Conservation (phyloP, 495 filamentous ascomycete genomes). For the Usnea hakonensis region DNA sequence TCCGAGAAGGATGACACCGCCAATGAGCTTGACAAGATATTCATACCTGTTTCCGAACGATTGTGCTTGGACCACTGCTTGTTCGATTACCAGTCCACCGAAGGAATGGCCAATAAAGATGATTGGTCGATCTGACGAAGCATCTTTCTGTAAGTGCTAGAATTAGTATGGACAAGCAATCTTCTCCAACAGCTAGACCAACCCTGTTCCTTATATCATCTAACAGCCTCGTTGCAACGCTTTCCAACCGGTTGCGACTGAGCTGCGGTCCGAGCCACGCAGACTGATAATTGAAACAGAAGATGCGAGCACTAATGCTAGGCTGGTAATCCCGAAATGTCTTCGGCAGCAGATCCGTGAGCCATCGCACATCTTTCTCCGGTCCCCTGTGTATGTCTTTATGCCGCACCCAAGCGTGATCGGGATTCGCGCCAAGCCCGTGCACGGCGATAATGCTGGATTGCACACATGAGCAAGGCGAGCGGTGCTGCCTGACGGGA, state of each 20-base stretch:
- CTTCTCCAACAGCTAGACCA: neutral
- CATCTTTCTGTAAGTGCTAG: neutral
- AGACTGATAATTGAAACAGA: neutral
- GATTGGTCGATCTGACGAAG: neutral
- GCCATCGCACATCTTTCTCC: neutral
- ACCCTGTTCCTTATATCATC: neutral
- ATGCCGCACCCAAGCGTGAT: conserved; percentile 1
- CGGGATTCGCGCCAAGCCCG: neutral
- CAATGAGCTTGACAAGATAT: neutral
- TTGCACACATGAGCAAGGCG: neutral
- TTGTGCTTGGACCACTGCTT: neutral
- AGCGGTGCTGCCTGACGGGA: neutral
- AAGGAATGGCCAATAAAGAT: conserved; percentile 1
- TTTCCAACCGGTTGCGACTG: neutral
- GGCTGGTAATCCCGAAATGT: neutral
- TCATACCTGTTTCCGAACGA: neutral
- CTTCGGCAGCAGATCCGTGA: conserved; percentile 3
- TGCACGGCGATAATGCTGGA: neutral
- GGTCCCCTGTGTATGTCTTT: neutral
- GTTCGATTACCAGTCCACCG: conserved; percentile 1
- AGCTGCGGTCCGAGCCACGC: conserved; percentile 1
- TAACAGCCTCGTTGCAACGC: neutral
- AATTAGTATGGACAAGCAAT: neutral
- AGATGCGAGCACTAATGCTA: neutral
- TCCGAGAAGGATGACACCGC: neutral